A percentile compares a stretch with the other conserved stretches of the same genome.
phyloP scores from a whole-genome alignment of 148 eudicot genomes.

The Talinum fruticosum region DNA sequence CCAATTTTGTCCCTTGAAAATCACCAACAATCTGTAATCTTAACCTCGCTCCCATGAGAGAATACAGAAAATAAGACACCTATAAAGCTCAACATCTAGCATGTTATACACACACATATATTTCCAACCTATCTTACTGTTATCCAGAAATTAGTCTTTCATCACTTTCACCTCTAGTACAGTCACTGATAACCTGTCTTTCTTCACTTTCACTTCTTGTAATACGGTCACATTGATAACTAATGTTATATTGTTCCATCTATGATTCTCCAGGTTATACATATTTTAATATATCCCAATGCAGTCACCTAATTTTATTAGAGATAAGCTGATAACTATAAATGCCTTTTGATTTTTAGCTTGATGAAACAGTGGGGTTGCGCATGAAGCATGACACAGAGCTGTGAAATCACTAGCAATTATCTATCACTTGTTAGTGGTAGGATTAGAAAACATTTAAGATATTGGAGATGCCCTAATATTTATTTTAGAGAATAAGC shows the following conservation, averaged over 20 bases:
- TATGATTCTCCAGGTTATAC: background rate
- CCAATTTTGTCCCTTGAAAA: background rate
- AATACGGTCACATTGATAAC: no score
- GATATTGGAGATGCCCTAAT: background rate
- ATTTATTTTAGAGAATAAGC: background rate
- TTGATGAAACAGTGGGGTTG: background rate
- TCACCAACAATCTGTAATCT: background rate
- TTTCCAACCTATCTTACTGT: background rate
- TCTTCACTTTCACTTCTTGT: no score
- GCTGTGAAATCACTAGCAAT: background rate
- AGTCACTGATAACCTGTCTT: no score
- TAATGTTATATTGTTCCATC: background rate
- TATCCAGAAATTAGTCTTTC: background rate
- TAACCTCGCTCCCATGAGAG: background rate
- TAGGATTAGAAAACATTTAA: background rate
- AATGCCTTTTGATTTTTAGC: background rate
- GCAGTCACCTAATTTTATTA: background rate
- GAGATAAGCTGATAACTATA: background rate
- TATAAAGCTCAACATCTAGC: background rate
- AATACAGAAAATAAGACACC: background rate
- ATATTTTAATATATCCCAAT: background rate
- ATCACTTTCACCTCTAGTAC: no score
- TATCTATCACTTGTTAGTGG: background rate
- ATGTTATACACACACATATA: background rate
- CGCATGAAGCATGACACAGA: background rate